phyloP scores from a whole-genome alignment of 305 asterid species.

The Striga hermonthica region DNA sequence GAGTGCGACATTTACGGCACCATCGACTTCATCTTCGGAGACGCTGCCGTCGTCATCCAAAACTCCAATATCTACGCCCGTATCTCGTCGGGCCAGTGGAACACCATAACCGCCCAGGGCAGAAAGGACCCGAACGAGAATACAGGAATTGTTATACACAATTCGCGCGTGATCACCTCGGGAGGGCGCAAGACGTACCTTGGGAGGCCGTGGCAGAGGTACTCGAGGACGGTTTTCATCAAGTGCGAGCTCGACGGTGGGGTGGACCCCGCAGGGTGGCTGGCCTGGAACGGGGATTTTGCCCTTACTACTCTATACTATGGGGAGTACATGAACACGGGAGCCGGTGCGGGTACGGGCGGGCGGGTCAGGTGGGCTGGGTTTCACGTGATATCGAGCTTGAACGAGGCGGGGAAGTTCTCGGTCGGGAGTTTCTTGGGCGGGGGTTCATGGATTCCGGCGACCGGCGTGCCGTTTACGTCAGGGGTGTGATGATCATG shows the following conservation, averaged over 20 bases:
- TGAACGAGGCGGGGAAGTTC: slow-evolving; percentile 39
- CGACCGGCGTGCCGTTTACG: slow-evolving; percentile 43
- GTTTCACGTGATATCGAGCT: slow-evolving; percentile 31
- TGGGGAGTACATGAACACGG: slow-evolving; percentile 46
- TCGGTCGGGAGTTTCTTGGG: slow-evolving; percentile 44
- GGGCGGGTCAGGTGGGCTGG: slow-evolving; percentile 57
- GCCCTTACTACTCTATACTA: slow-evolving; percentile 42
- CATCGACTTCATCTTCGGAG: slow-evolving; percentile 50
- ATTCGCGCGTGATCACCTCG: slow-evolving; percentile 31
- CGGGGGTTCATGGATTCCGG: slow-evolving; percentile 50
- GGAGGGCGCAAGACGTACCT: slow-evolving; percentile 32
- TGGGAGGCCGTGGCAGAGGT: slow-evolving; percentile 51
- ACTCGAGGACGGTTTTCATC: slow-evolving; percentile 43
- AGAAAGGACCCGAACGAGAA: slow-evolving; percentile 42
- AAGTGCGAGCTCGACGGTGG: slow-evolving; percentile 32
- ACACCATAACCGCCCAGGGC: slow-evolving; percentile 47
- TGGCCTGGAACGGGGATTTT: slow-evolving; percentile 39
- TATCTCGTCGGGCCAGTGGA: slow-evolving; percentile 31
- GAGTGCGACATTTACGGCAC: slow-evolving; percentile 47
- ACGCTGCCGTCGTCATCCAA: slow-evolving; percentile 39
- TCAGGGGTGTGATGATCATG: slow-evolving; percentile 34
- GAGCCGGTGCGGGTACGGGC: slow-evolving; percentile 38
- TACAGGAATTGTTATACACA: slow-evolving; percentile 47
- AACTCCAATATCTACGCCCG: slow-evolving; percentile 40
- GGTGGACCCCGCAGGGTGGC: slow-evolving; percentile 51